Percentiles rank a stretch among this genome's conserved stretches.
Evolutionary conservation across 2,329 filamentous ascomycete genomes (phyloP).

Genomic region (Daldinia eschscholtzii): DNA sequence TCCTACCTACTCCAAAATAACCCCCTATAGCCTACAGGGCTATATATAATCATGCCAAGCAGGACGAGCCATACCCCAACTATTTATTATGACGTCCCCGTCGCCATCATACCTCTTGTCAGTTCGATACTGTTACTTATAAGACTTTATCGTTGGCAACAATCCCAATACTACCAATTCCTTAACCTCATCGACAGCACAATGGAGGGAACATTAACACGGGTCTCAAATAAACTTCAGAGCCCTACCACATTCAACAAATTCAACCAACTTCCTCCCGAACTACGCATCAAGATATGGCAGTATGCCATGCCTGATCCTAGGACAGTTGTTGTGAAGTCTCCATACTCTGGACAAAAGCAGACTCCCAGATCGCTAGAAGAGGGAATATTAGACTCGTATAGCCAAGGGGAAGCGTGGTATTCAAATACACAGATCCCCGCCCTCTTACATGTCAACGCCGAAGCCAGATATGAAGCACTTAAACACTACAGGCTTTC

Average conservation of each 20-base stretch:
- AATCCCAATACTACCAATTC: constrained; percentile 41
- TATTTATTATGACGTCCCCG: constrained; percentile 46
- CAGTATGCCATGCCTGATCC: constrained; percentile 51
- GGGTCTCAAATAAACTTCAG: constrained; percentile 29
- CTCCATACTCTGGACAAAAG: constrained; percentile 40
- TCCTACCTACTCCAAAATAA: constrained; percentile 26
- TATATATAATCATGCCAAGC: constrained; percentile 40
- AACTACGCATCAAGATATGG: constrained; percentile 53
- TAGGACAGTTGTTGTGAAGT: constrained; percentile 50
- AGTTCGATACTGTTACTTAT: constrained; percentile 39
- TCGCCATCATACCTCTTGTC: constrained; percentile 41
- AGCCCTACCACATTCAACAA: constrained; percentile 44
- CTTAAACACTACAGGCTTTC: constrained; percentile 51
- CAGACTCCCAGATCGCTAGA: constrained; percentile 46
- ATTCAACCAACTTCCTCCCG: constrained; percentile 52
- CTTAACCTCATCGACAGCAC: constrained; percentile 42
- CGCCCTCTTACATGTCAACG: constrained; percentile 52
- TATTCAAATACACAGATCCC: constrained; percentile 51
- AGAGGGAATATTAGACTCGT: constrained; percentile 40
- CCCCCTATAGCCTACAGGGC: constrained; percentile 20
- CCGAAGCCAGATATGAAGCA: constrained; percentile 52
- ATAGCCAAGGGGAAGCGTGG: constrained; percentile 47
- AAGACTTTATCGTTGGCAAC: constrained; percentile 42
- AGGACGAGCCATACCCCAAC: constrained; percentile 28
- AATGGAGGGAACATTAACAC: constrained; percentile 45